phyloP scores from a whole-genome alignment of 1,284 basidiomycete species.

The Cutaneotrichosporon dermatis region DNA sequence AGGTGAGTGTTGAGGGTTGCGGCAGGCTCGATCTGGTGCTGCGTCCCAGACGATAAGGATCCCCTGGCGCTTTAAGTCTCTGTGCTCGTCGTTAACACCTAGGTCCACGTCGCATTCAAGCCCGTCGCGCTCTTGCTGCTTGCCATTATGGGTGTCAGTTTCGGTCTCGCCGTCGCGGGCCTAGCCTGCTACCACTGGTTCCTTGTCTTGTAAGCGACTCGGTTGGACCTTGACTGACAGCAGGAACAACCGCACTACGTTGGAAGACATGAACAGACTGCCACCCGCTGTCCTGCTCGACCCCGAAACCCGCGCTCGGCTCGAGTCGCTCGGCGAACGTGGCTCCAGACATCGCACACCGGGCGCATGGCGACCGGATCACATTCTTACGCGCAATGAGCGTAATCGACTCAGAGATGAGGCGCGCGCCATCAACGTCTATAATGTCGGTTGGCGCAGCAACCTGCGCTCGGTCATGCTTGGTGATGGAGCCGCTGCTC shows the following conservation, averaged over 20 bases:
- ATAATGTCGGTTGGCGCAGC: constrained; percentile 68
- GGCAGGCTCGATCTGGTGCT: too few relatives aligned
- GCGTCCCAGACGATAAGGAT: too few relatives aligned
- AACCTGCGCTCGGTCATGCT: constrained; percentile 51
- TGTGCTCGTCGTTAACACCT: constrained; percentile 17
- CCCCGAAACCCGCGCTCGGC: constrained; percentile 7
- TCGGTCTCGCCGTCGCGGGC: constrained; percentile 66
- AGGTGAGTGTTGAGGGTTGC: neutral
- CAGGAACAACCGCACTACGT: constrained; percentile 79
- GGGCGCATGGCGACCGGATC: constrained; percentile 55
- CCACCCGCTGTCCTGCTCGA: constrained; percentile 49
- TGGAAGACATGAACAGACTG: constrained; percentile 69
- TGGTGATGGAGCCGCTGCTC: constrained; percentile 12
- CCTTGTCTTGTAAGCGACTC: constrained; percentile 58
- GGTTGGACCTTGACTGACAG: neutral
- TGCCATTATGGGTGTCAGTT: constrained; percentile 59
- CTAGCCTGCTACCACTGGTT: constrained; percentile 75
- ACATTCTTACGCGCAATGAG: constrained; percentile 67
- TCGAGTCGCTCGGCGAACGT: constrained; percentile 10
- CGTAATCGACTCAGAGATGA: constrained; percentile 63
- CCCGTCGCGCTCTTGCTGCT: constrained; percentile 69
- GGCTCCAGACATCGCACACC: constrained; percentile 8
- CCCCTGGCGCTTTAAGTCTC: too few relatives aligned
- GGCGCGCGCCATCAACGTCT: constrained; percentile 63
- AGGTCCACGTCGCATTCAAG: constrained; percentile 54